Base-by-base conservation (phyloP, 768 basidiomycete genomes). In the Mycena alexandri region DNA sequence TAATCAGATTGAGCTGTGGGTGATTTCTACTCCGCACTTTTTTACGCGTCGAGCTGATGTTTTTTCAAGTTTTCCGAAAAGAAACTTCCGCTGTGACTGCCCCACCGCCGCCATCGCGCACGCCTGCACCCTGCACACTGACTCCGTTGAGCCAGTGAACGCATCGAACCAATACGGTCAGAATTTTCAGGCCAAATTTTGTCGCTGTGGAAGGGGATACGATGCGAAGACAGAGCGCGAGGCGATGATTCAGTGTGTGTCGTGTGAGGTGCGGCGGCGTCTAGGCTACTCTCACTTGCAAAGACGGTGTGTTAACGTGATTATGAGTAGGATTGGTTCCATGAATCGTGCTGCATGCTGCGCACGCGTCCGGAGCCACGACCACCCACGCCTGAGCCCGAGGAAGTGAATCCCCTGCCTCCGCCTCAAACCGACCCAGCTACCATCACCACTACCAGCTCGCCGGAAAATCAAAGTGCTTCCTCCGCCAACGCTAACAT, bases 181-280 rank as follows among this genome's bases (percentile, higher is more conserved):
- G 71, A 95, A 95, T 78, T 95, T 93, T 75, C 78, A 79, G 25
- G 86, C 83, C 29, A 68, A 81, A 33, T 95, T 95, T 75, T 95
- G 94, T 78, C 84, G 94, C 34, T 95, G 94, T 75, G 85, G 86
- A 47, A 79, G 86, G 68, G 77, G 85, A 46, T 95, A 95, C 73
- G 90, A 95, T 74, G 85, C 91, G 34, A 84, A 85, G 71, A 87
- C 81, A 21, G 94, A 95, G 79, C 78, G 77, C 65, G 94, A 95
- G 79, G 92, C 93, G 3, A 95, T 95, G 94, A 90, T 95, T 34
- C 94, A 95, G 79, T 95, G 94, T 76, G 79, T 95, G 58, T 81
- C 88, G 19, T 95, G 94, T 78, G 94, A 95, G 85, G 93, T 94
- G 70, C 74, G 93, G 93, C 69, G 74, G 57, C 70, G 58, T 53